phyloP scores from a whole-genome alignment of 768 basidiomycete species.

The Lentinula edodes region DNA sequence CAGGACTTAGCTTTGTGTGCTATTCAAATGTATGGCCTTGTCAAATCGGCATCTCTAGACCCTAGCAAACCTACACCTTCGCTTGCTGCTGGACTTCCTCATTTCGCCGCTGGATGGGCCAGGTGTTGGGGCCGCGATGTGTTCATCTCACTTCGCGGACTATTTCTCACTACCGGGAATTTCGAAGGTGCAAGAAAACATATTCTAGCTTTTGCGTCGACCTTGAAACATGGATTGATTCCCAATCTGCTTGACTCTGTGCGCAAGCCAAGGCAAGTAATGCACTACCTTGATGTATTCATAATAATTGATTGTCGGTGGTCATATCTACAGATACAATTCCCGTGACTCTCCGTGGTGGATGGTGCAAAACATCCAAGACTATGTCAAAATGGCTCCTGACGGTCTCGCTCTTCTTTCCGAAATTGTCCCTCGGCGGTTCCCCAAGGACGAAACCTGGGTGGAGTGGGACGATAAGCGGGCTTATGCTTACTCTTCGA shows the following conservation, averaged over 20 bases:
- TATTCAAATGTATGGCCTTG: constrained; percentile 87
- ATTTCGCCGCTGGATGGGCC: constrained; percentile 92
- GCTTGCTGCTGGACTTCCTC: constrained; percentile 91
- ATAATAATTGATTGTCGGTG: neutral
- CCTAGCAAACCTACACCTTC: constrained; percentile 67
- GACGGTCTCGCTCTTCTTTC: constrained; percentile 77
- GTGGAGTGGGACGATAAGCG: constrained; percentile 82
- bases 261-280: constrained; percentile 67
- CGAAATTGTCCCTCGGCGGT: constrained; percentile 85
- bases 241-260: constrained; percentile 93
- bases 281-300: neutral
- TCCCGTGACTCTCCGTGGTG: constrained; percentile 99
- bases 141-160: constrained; percentile 88
- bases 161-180: constrained; percentile 92
- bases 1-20: constrained; percentile 84
- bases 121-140: constrained; percentile 95
- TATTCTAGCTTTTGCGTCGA: constrained; percentile 89
- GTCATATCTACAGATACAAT: constrained; percentile 58
- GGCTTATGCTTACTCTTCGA: constrained; percentile 78
- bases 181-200: constrained; percentile 82
- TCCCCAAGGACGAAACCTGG: constrained; percentile 93
- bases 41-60: constrained; percentile 86
- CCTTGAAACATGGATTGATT: constrained; percentile 92
- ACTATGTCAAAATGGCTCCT: constrained; percentile 80
- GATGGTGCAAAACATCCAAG: constrained; percentile 98